These are phyloP conservation scores for Mrakia blollopis DNA, from an alignment of 768 basidiomycete species.

Conservation along the genomic window DNA sequence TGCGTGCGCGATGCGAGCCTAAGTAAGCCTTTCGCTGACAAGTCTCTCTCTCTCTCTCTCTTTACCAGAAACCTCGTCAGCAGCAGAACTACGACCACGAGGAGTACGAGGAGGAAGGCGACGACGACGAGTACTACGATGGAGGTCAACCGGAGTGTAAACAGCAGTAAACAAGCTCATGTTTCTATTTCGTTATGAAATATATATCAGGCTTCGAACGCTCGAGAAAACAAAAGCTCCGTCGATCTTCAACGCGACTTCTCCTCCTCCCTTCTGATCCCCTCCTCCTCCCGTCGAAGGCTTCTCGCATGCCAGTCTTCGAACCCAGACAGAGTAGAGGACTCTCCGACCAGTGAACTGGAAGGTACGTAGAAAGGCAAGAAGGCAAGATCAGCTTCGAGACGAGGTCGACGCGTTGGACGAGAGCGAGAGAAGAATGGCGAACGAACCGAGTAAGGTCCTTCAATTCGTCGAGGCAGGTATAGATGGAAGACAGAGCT, in stretches of 20 bases:
- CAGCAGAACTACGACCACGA: constrained; percentile 67
- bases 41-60: constrained; percentile 65
- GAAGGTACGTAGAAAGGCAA: neutral
- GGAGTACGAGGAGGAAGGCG: constrained; percentile 58
- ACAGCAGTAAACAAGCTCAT: constrained; percentile 19
- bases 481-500: neutral
- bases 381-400: neutral
- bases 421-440: neutral
- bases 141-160: constrained; percentile 27
- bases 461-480: constrained; percentile 1
- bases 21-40: no score
- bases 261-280: neutral
- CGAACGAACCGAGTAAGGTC: constrained; percentile 1
- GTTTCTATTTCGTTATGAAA: no score
- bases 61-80: constrained; percentile 48
- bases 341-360: neutral
- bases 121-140: constrained; percentile 35
- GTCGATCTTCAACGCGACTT: neutral
- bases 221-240: no score
- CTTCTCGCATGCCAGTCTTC: constrained; percentile 4
- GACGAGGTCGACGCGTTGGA: no score
- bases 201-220: no score
- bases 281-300: constrained; percentile 6
- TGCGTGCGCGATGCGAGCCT: constrained; percentile 44
- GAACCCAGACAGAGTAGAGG: neutral